phyloP scores from a whole-genome alignment of 768 basidiomycete genomes.

The Megacollybia marginata region DNA sequence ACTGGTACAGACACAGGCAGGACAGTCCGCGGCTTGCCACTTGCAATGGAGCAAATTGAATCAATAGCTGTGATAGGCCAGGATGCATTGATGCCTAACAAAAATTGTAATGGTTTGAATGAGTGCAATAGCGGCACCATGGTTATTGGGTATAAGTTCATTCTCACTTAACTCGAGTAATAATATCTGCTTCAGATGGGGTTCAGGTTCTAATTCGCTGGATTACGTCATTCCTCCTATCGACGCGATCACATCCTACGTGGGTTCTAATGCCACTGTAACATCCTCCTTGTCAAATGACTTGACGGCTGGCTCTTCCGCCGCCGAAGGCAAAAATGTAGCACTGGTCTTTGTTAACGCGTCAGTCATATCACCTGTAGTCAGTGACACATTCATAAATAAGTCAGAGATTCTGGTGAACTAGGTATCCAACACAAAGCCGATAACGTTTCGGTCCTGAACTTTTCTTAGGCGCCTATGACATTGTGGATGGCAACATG shows the following conservation, averaged over 20 bases:
- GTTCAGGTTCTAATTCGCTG: constrained; percentile 41
- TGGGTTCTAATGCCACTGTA: constrained; percentile 31
- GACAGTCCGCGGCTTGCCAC: constrained; percentile 34
- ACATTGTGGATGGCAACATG: constrained; percentile 51
- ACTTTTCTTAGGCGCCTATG: constrained; percentile 38
- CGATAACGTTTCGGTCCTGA: constrained; percentile 42
- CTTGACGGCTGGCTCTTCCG: constrained; percentile 25
- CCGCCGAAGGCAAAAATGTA: constrained; percentile 43
- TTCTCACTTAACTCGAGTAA: constrained; percentile 18
- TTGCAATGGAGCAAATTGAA: constrained; percentile 40
- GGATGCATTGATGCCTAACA: constrained; percentile 46
- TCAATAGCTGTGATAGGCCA: constrained; percentile 54
- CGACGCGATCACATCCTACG: constrained; percentile 34
- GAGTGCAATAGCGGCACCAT: constrained; percentile 54
- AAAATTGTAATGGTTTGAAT: constrained; percentile 42
- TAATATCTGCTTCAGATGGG: constrained; percentile 32
- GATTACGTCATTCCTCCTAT: constrained; percentile 39
- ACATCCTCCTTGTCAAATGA: constrained; percentile 38
- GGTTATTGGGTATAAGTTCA: constrained; percentile 45
- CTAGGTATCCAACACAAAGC: not conserved
- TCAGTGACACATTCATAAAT: not conserved
- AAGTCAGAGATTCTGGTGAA: not conserved
- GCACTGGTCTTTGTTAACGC: constrained; percentile 57
- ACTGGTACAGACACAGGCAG: constrained; percentile 24
- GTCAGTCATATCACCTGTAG: constrained; percentile 17